Evolutionary conservation across 805 yeast species (phyloP), one percentile per base, ranked within the genome.

Genomic region (Candida silvicultrix): DNA sequence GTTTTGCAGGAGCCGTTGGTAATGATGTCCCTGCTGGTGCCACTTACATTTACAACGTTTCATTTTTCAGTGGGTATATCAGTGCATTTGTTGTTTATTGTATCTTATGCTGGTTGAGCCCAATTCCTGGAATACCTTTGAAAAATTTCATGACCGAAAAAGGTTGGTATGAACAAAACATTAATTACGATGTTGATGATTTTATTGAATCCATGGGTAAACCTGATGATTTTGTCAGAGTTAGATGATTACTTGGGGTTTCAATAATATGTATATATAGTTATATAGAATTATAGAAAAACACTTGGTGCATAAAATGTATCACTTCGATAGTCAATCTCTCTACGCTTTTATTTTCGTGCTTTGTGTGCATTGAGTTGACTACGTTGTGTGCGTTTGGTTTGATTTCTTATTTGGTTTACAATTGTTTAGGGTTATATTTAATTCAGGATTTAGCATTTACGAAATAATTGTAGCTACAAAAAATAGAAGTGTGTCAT

Each of bases 1-100:
- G 97, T 2, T 89, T 89, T 56, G 92, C 83, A 7, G 89, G 95
- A 51, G 89, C 89, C 10, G 80, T 86, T 21, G 86, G 83, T 36
- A 76, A 81, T n/a, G 74, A 71, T 49, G 95, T 88, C 15, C 95
- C 96, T 25, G 67, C 69, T 41, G 95, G 92, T 29, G 96, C 96
- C 11, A 77, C 79, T 48, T 71, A 78, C 47, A 78, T 89, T 40
- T 89, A 85, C 69, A 69, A 82, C 49, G 67, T 89, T 55, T 84
- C 83, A 63, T 89, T 82, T 70, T 81, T 89, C 53, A 74, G 83
- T 48, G 96, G 97, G 1, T 87, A 83, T 65, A 57, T 79, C 34
- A 62, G 77, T 2, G 70, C 95, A 0, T 76, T 75, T 46, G 38
- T 71, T 3, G 69, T 81, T 5, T 83, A 87, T 63, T 71, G 77